Percentiles rank a stretch among this genome's conserved stretches.
These are phyloP conservation scores for Volvox carteri DNA, from an alignment of 163 green algal species.

Conservation along the genomic window DNA sequence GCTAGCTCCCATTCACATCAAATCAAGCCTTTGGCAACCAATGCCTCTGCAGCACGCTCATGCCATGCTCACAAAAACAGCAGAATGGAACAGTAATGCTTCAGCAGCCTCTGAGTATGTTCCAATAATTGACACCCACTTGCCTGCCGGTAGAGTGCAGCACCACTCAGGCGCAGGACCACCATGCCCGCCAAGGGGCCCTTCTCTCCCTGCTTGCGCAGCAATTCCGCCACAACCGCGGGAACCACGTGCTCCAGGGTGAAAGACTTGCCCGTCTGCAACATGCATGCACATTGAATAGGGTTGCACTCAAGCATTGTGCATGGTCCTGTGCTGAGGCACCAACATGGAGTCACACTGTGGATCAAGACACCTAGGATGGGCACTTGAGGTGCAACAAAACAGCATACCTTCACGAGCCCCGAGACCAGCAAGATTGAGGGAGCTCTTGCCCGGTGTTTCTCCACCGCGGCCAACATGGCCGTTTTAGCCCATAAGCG, in stretches of 20 bases:
- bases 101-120: not conserved
- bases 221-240: conserved; percentile 26
- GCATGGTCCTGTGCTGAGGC: not conserved
- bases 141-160: not conserved
- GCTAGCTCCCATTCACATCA: not conserved
- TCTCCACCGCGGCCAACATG: not conserved
- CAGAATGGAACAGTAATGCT: not conserved
- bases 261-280: conserved; percentile 39
- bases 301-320: not conserved
- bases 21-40: conserved; percentile 7
- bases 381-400: not conserved
- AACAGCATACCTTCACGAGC: conserved; percentile 29
- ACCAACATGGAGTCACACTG: not conserved
- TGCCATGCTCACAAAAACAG: conserved; percentile 4
- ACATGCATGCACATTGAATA: not conserved
- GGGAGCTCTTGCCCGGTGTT: not conserved
- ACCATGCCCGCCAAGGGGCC: too few relatives aligned
- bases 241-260: conserved; percentile 28
- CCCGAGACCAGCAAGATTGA: conserved; percentile 17
- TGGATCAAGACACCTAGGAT: not conserved
- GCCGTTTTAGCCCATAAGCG: conserved; percentile 21
- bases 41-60: not conserved
- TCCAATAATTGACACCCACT: conserved; percentile 15
- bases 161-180: too few relatives aligned
- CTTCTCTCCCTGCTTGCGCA: conserved; percentile 9